Conservation (phyloP, 371 early-diverging fungal genomes). For the Haplosporangium sp. region DNA sequence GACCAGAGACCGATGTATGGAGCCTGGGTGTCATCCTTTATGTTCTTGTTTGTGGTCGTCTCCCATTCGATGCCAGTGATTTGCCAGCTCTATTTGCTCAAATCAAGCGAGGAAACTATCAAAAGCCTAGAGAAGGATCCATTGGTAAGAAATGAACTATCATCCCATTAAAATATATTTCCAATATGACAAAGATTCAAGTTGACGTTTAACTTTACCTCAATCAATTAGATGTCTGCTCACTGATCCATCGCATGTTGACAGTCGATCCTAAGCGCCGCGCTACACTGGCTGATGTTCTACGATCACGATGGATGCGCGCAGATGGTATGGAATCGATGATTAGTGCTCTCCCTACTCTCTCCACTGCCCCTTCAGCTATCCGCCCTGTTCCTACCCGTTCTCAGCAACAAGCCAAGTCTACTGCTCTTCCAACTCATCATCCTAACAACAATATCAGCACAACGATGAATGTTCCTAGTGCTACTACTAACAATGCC, state of each 20-base stretch:
- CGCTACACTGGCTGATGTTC: slow-evolving; percentile 56
- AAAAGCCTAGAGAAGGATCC: slow-evolving; percentile 60
- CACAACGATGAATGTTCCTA: slow-evolving; percentile 26
- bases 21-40: slow-evolving; percentile 83
- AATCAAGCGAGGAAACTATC: slow-evolving; percentile 71
- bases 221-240: slow-evolving; percentile 37
- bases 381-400: slow-evolving; percentile 19
- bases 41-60: slow-evolving; percentile 77
- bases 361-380: slow-evolving; percentile 34
- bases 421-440: slow-evolving; percentile 22
- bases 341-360: slow-evolving; percentile 20
- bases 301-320: slow-evolving; percentile 52
- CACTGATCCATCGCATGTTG: slow-evolving; percentile 65
- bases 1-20: slow-evolving; percentile 86
- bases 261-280: slow-evolving; percentile 66
- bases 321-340: slow-evolving; percentile 40
- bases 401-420: slow-evolving; percentile 20
- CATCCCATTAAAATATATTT: neutral
- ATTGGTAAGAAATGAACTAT: slow-evolving; percentile 21
- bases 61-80: slow-evolving; percentile 87
- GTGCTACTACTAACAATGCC: slow-evolving; percentile 8
- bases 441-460: slow-evolving; percentile 46
- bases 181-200: neutral
- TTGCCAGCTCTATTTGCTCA: slow-evolving; percentile 78
- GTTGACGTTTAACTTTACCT: neutral